A percentile compares a stretch with the other conserved stretches of the same genome.
Conservation (phyloP, 1,139 yeast genomes). For the Geotrichum carabidarum region DNA sequence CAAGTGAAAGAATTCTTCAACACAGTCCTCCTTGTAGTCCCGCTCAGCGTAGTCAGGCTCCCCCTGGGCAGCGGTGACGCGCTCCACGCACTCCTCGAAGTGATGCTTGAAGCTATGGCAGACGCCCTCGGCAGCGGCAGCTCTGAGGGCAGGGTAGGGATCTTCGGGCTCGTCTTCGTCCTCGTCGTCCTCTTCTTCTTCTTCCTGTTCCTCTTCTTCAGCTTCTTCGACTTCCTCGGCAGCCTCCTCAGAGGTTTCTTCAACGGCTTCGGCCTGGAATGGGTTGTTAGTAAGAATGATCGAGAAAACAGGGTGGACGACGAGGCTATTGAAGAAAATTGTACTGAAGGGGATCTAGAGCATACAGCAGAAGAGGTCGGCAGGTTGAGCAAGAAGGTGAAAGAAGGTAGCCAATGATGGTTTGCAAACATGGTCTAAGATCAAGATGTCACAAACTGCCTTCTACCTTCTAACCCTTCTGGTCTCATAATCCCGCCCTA, state of each 20-base stretch:
- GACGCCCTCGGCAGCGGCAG: constrained; percentile 50
- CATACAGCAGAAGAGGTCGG: neutral
- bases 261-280: constrained; percentile 20
- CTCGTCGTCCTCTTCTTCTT: constrained; percentile 38
- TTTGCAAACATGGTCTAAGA: too few relatives aligned
- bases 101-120: constrained; percentile 81
- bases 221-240: constrained; percentile 25
- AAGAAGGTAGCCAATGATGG: neutral
- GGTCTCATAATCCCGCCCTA: too few relatives aligned
- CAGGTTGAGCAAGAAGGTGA: neutral
- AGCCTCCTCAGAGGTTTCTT: constrained; percentile 18
- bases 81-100: constrained; percentile 89
- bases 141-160: constrained; percentile 32
- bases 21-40: constrained; percentile 91
- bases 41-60: constrained; percentile 74
- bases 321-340: neutral
- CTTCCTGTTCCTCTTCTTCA: constrained; percentile 28
- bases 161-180: constrained; percentile 41
- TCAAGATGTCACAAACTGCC: too few relatives aligned
- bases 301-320: constrained; percentile 9
- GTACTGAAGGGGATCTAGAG: constrained; percentile 12
- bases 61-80: constrained; percentile 83
- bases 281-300: neutral
- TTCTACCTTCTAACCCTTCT: too few relatives aligned
- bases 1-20: constrained; percentile 96